Percentiles rank a stretch among this genome's conserved stretches.
These are phyloP conservation scores for Coemansia sp. DNA, from an alignment of 192 early-diverging fungal genomes.

Conservation along the genomic window DNA sequence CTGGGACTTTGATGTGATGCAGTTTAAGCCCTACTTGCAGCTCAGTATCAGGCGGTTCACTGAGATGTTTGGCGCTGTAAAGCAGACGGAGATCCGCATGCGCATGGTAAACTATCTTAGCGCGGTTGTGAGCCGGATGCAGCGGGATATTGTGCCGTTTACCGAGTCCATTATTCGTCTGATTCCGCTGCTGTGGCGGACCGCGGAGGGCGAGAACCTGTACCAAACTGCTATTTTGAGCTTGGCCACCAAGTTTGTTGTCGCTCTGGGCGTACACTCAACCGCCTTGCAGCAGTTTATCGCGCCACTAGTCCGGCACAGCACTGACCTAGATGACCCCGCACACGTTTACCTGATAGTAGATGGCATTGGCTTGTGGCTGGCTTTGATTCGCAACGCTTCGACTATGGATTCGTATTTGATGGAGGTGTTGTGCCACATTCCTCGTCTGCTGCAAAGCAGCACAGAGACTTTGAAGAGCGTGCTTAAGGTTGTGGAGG, in stretches of 20 bases:
- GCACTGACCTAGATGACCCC: slow-evolving; percentile 63
- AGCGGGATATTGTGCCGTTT: slow-evolving; percentile 71
- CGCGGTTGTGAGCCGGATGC: slow-evolving; percentile 75
- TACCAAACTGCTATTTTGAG: slow-evolving; percentile 77
- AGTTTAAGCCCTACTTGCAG: slow-evolving; percentile 68
- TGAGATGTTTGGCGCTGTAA: slow-evolving; percentile 60
- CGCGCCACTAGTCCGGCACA: slow-evolving; percentile 72
- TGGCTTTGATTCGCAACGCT: slow-evolving; percentile 72
- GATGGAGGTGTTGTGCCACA: slow-evolving; percentile 59
- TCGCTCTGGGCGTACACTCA: slow-evolving; percentile 68
- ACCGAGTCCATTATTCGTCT: slow-evolving; percentile 69
- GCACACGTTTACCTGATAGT: slow-evolving; percentile 81
- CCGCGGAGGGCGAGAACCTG: slow-evolving; percentile 69
- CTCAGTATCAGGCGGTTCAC: slow-evolving; percentile 59
- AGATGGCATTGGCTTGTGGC: slow-evolving; percentile 90
- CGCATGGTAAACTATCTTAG: slow-evolving; percentile 71
- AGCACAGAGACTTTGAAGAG: slow-evolving; percentile 74
- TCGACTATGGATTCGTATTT: slow-evolving; percentile 55
- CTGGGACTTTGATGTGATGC: slow-evolving; percentile 78
- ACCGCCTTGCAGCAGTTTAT: slow-evolving; percentile 70
- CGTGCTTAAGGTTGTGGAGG: slow-evolving; percentile 81
- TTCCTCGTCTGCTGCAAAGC: slow-evolving; percentile 65
- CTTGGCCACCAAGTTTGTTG: slow-evolving; percentile 75
- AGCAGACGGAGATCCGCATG: slow-evolving; percentile 75
- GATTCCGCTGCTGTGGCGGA: slow-evolving; percentile 79